These are phyloP conservation scores for Cyanodermella asteris DNA, from an alignment of 2,329 filamentous ascomycete genomes.

Conservation along the genomic window DNA sequence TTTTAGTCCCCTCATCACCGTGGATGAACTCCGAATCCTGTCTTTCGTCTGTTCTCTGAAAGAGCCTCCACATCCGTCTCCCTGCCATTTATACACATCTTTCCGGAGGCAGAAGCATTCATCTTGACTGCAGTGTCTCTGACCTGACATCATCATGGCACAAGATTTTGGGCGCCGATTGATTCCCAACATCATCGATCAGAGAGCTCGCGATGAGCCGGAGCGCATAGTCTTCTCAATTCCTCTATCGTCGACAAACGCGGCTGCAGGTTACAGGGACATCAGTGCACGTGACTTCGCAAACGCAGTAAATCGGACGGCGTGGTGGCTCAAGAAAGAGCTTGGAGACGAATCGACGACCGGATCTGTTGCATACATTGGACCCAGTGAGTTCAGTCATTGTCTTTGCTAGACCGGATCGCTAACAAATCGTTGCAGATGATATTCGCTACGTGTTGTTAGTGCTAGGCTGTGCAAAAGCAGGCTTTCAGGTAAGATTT, in stretches of 20 bases:
- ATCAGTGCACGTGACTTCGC: slow-evolving; percentile 7
- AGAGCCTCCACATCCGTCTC: too few species aligned
- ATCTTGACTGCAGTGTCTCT: too few species aligned
- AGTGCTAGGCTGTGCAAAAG: slow-evolving; percentile 16
- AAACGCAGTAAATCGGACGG: slow-evolving; percentile 9
- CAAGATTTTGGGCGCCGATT: too few species aligned
- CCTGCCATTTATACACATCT: too few species aligned
- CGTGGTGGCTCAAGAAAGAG: slow-evolving; percentile 8
- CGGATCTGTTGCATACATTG: slow-evolving; percentile 25
- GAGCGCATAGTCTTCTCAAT: slow-evolving; percentile 9
- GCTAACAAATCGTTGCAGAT: too few species aligned
- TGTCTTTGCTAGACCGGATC: slow-evolving; percentile 6
- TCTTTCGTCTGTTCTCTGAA: too few species aligned
- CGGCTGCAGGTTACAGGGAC: slow-evolving; percentile 4
- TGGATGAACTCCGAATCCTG: too few species aligned
- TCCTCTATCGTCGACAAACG: slow-evolving; percentile 1
- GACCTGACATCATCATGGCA: too few species aligned
- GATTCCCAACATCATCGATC: slow-evolving; percentile 11
- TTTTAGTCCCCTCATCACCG: too few species aligned
- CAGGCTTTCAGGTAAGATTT: slow-evolving; percentile 13
- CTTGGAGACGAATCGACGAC: slow-evolving; percentile 6
- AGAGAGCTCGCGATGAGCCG: slow-evolving; percentile 8
- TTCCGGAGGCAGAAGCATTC: too few species aligned
- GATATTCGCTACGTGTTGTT: slow-evolving; percentile 7
- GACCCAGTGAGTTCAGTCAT: slow-evolving; percentile 13